A percentile compares a stretch with the other conserved stretches of the same genome.
Evolutionary conservation across 2,329 filamentous ascomycete genomes (phyloP).

Genomic region (Colletotrichum cereale): DNA sequence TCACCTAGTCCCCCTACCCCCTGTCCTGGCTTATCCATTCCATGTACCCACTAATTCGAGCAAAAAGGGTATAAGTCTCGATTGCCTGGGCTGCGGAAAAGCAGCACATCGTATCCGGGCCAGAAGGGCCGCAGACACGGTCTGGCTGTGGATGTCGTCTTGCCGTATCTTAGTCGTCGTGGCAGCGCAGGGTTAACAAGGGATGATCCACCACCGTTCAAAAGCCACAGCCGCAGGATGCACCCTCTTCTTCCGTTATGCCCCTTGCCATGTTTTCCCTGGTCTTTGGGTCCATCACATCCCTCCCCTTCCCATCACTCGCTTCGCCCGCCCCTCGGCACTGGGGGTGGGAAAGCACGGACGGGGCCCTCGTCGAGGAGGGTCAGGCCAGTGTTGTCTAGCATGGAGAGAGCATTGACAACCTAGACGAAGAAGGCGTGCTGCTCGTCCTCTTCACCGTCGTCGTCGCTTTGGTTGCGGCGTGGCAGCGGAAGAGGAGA

Average conservation of each 20-base stretch:
- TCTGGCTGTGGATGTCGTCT: conserved; percentile 33
- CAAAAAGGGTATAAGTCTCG: conserved; percentile 5
- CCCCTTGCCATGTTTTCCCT: conserved; percentile 8
- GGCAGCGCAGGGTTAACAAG: conserved; percentile 2
- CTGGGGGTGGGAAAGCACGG: conserved; percentile 15
- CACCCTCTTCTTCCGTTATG: conserved; percentile 1
- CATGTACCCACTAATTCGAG: background rate
- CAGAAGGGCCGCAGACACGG: conserved; percentile 39
- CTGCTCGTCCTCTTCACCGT: background rate
- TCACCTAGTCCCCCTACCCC: background rate
- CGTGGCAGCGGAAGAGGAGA: conserved; percentile 1
- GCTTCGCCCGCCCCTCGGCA: conserved; percentile 14
- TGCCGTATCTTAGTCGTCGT: conserved; percentile 11
- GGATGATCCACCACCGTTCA: conserved; percentile 7
- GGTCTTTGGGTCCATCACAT: conserved; percentile 17
- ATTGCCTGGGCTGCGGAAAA: conserved; percentile 12
- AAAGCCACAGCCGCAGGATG: conserved; percentile 20
- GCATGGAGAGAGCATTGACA: background rate
- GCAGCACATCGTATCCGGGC: conserved; percentile 29
- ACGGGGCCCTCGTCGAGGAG: conserved; percentile 32
- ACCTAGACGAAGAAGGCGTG: background rate
- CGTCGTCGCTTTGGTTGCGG: background rate
- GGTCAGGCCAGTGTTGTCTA: conserved; percentile 5
- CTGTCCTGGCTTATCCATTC: background rate
- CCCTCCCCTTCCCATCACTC: background rate